Evolutionary conservation across 495 filamentous ascomycete species (phyloP), one percentile per base, ranked within the genome.

Genomic region (Penicillium alfredii): DNA sequence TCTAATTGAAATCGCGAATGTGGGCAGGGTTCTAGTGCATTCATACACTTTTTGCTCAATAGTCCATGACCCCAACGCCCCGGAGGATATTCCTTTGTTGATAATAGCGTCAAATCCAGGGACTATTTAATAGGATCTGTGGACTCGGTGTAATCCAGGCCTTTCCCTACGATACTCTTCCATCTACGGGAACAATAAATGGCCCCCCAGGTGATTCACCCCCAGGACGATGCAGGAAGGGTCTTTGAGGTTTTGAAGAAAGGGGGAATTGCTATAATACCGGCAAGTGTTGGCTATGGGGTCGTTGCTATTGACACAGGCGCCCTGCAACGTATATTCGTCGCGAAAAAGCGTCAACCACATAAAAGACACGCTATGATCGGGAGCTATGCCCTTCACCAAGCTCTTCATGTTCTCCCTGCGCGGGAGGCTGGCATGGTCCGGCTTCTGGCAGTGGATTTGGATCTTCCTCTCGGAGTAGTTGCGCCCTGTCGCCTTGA

Each of bases 311-410:
- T 18, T 6, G 22, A 47, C 9, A 35, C 46, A 0, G 20, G 35
- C 1, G 46, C 49, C 1, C 26, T 56, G 16, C 22, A 41, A 16
- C 46, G 47, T 1, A 46, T 56, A 7, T 49, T 47, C 24, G 9
- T 28, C 2, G 17, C 38, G 1, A 59, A 53, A 24, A 40, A 33
- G 14, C 52, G 49, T 4, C 7, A 46, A 19, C 44, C 40, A n/a
- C 38, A 51, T 24, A 56, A 56, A 27, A 33, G 36, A 9, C 52
- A 59, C 28, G 55, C 46, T 13, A 51, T 59, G 46, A 41, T 56
- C 9, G 52, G 55, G 4, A 44, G 23, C 12, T 53, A 47, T 19
- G 26, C 42, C 23, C 46, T 56, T 0, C 49, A 56, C n/a, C 14
- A 33, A 18, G 30, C 29, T 4, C 24, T 53, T 8, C 52, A 56